phyloP scores from a whole-genome alignment of 805 yeast genomes.

The Torulaspora quercuum region DNA sequence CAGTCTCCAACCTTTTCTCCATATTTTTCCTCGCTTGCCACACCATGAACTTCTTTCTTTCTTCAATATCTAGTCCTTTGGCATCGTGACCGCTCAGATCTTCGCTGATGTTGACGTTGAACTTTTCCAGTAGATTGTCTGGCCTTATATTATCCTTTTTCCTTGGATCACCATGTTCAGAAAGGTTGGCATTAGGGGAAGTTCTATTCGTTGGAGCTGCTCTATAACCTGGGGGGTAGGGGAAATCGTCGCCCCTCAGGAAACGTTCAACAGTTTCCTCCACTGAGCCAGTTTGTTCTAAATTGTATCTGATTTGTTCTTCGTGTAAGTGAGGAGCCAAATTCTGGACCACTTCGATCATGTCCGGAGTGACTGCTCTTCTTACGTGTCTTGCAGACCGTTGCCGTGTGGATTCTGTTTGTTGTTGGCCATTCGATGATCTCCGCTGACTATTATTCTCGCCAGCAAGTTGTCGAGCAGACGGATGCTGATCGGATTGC shows the following conservation, averaged over 20 bases:
- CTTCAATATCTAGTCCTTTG: conserved; percentile 25
- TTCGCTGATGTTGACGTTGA: conserved; percentile 24
- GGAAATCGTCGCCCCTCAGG: conserved; percentile 57
- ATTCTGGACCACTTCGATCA: conserved; percentile 83
- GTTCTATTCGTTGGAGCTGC: conserved; percentile 17
- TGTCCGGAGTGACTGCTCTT: conserved; percentile 57
- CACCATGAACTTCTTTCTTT: conserved; percentile 45
- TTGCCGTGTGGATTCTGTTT: conserved; percentile 10
- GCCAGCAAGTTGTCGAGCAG: conserved; percentile 24
- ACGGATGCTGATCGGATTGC: conserved; percentile 51
- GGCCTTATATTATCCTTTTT: conserved; percentile 32
- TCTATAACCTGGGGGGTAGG: conserved; percentile 48
- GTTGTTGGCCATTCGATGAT: conserved; percentile 4
- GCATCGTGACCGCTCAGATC: conserved; percentile 19
- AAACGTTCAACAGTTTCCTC: conserved; percentile 74
- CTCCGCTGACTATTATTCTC: conserved; percentile 3
- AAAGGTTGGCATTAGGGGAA: conserved; percentile 7
- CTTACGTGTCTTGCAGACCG: conserved; percentile 24
- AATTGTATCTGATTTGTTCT: conserved; percentile 69
- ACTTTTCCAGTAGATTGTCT: conserved; percentile 32
- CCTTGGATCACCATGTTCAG: conserved; percentile 27
- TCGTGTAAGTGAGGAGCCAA: conserved; percentile 70
- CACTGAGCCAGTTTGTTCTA: conserved; percentile 74
- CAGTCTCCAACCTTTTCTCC: conserved; percentile 29
- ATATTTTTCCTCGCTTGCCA: conserved; percentile 59